Base-by-base conservation (phyloP, 2,329 filamentous ascomycete genomes). In the Fusarium nygamai region DNA sequence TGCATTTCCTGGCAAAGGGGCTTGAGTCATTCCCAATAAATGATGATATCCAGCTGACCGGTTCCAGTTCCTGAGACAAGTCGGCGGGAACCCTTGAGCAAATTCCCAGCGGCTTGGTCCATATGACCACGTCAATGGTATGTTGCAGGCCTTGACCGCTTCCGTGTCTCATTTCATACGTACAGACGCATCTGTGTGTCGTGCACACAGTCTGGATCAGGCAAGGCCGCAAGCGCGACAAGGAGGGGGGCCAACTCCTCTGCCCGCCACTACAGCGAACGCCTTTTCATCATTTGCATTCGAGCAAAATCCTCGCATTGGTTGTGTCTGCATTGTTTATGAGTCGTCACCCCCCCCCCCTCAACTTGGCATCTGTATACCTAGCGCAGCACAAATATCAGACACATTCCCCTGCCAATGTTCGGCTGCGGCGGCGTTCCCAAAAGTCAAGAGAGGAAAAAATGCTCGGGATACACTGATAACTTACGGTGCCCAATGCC, bases 101-200 rank as follows among this genome's bases (percentile, higher is more conserved):
- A 33, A 59, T 70, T 70, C 72, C 76, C 76, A 58, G 71, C 64
- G 61, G 39, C 71, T 62, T 70, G 75, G 75, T 77, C 70, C 74
- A 69, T 72, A 61, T 72, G 70, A 72, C 64, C 70, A 67, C 58
- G 54, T 60, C 69, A 48, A 54, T 64, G 69, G 67, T 39, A 68
- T 71, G 68, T 54, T 44, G 24, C 41, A 44, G 38, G 50, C 48
- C 61, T 70, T 73, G 65, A 73, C 71, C 71, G 71, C 71, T 73
- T 62, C 58, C 51, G 51, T 73, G 60, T 70, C 69, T 70, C 65
- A 57, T 47, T 46, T 46, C 41, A 39, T 58, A 67, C 57, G n/a
- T 66, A 44, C 63, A 61, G 36, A 47, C 48, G 44, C 64, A 61
- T 66, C 51, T 66, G 65, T 39, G 43, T 73, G 70, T 73, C 65